These are phyloP conservation scores for Suillus brevipes DNA, from an alignment of 768 basidiomycete genomes.

Conservation along the genomic window DNA sequence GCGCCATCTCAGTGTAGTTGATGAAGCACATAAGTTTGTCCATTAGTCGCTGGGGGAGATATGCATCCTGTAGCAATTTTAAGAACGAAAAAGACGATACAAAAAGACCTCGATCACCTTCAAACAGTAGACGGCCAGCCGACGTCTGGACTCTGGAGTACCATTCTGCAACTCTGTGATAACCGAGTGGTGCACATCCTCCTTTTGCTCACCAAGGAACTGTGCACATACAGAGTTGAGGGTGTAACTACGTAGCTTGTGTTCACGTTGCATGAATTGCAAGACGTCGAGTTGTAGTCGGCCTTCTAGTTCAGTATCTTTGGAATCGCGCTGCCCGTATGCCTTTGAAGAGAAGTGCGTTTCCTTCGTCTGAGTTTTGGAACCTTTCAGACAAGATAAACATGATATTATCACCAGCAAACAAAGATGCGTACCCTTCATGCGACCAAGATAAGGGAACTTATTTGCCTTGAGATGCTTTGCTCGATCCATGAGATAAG, in stretches of 20 bases:
- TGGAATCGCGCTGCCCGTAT: slow-evolving; percentile 95
- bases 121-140: slow-evolving; percentile 95
- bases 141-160: slow-evolving; percentile 86
- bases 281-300: slow-evolving; percentile 93
- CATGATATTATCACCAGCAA: not conserved
- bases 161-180: slow-evolving; percentile 98
- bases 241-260: slow-evolving; percentile 95
- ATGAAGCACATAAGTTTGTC: slow-evolving; percentile 99
- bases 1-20: slow-evolving; percentile 99
- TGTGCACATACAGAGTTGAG: slow-evolving; percentile 98
- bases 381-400: slow-evolving; percentile 44
- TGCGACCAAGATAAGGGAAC: slow-evolving; percentile 75
- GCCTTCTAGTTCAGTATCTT: slow-evolving; percentile 88
- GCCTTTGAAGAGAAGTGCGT: slow-evolving; percentile 99
- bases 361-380: slow-evolving; percentile 79
- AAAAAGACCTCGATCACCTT: slow-evolving; percentile 55
- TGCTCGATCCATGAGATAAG: slow-evolving; percentile 92
- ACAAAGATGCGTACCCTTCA: slow-evolving; percentile 54
- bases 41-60: slow-evolving; percentile 91
- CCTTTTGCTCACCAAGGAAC: slow-evolving; percentile 98
- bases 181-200: slow-evolving; percentile 97
- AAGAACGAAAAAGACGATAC: not conserved
- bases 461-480: slow-evolving; percentile 68
- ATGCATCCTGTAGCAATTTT: slow-evolving; percentile 73
- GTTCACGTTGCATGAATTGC: slow-evolving; percentile 98